These are phyloP conservation scores for Podospora bellae-mahoneyi DNA, from an alignment of 495 filamentous ascomycete species.

Conservation along the genomic window DNA sequence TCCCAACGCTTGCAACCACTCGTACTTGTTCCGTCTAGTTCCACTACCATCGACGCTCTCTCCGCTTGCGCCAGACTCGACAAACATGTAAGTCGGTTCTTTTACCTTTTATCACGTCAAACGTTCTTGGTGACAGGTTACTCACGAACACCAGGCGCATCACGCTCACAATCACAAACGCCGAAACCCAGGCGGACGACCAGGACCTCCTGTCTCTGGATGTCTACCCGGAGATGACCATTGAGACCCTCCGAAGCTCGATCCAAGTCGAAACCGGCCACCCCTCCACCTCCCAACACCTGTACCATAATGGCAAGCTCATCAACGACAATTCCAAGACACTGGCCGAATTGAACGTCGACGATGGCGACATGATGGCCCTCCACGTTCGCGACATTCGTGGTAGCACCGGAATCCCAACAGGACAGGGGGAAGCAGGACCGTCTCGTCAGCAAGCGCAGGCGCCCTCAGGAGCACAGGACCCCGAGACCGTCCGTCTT, in stretches of 20 bases:
- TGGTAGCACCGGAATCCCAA: constrained; percentile 38
- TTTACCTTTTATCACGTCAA: neutral
- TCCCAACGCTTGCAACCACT: neutral
- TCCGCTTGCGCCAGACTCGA: neutral
- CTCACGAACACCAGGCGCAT: constrained; percentile 27
- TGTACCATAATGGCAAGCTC: constrained; percentile 87
- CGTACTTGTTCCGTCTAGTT: neutral
- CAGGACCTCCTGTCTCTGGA: constrained; percentile 81
- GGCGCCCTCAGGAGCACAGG: constrained; percentile 40
- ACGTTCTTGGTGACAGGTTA: neutral
- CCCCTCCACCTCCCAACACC: constrained; percentile 58
- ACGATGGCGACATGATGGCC: constrained; percentile 88
- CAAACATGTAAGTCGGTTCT: constrained; percentile 14
- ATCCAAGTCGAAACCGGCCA: constrained; percentile 58
- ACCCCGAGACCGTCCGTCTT: constrained; percentile 78
- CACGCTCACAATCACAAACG: constrained; percentile 70
- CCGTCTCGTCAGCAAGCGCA: constrained; percentile 12
- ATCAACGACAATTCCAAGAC: constrained; percentile 74
- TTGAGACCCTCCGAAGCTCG: constrained; percentile 81
- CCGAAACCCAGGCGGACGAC: constrained; percentile 62
- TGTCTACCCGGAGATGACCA: constrained; percentile 76
- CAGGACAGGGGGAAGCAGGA: constrained; percentile 16
- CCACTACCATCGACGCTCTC: neutral
- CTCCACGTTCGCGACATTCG: constrained; percentile 66
- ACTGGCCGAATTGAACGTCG: constrained; percentile 74